phyloP scores from a whole-genome alignment of 768 basidiomycete genomes.

The Pisolithus orientalis region DNA sequence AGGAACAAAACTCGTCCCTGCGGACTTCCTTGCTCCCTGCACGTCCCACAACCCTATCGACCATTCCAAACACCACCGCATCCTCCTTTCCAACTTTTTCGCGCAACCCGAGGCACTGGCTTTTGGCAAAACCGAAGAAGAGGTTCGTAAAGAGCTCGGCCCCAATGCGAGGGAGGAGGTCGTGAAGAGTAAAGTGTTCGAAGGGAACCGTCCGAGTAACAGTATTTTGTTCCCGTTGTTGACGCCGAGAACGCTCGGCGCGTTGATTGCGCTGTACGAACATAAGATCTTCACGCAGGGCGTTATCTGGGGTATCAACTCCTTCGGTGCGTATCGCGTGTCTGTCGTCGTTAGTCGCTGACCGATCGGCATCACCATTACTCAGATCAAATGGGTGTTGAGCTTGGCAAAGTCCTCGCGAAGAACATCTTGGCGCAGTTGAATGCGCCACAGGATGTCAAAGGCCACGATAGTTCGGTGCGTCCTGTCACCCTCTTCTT shows the following conservation, averaged over 20 bases:
- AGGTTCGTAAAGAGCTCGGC: constrained; percentile 68
- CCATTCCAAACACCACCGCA: constrained; percentile 90
- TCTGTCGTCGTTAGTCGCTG: background rate
- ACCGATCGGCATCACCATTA: background rate
- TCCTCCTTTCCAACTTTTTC: constrained; percentile 96
- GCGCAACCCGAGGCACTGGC: constrained; percentile 97
- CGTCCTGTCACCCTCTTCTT: constrained; percentile 8
- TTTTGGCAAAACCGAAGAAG: constrained; percentile 92
- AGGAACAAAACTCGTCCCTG: constrained; percentile 87
- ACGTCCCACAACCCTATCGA: constrained; percentile 87
- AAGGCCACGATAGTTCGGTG: constrained; percentile 83
- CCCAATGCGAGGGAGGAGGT: constrained; percentile 73
- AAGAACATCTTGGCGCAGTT: constrained; percentile 94
- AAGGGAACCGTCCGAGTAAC: constrained; percentile 96
- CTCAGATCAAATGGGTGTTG: constrained; percentile 99
- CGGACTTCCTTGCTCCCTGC: constrained; percentile 88
- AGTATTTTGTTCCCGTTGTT: constrained; percentile 91
- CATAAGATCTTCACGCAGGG: constrained; percentile 99
- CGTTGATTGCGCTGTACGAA: constrained; percentile 88
- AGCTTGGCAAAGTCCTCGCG: constrained; percentile 94
- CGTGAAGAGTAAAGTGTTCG: constrained; percentile 96
- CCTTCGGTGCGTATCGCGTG: constrained; percentile 61
- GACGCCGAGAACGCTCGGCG: constrained; percentile 84
- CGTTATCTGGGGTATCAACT: constrained; percentile 97
- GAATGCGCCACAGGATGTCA: constrained; percentile 68